Evolutionary conservation across 768 basidiomycete species (phyloP), one percentile per base, ranked within the genome.

Genomic region (Scleroderma bovista): DNA sequence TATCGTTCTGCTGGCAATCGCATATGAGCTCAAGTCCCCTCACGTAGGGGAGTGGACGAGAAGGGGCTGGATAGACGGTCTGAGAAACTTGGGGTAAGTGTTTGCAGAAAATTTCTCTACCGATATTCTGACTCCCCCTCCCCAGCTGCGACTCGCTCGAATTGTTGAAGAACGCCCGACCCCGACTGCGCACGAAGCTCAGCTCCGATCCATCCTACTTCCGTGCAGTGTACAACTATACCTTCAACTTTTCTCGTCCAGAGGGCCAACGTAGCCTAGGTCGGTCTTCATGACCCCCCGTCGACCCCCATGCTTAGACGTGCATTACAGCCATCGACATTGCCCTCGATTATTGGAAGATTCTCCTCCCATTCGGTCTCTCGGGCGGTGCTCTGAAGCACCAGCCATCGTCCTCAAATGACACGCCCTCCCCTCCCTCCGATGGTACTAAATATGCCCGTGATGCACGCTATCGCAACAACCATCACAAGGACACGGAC

Each of bases 261-360:
- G 80, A 84, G 47, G 89, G 89, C 1, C 88, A 91, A 63, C 78
- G 92, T 53, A 90, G 86, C 67, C 72, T 94, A 40, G 80, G 88
- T 84, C 55, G 37, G 83, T 69, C 12, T 39, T 8, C n/a, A n/a
- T n/a, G n/a, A n/a, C n/a, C 46, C 24, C 36, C 13, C 46, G n/a
- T 40, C 31, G 41, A 2, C 24, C 15, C 26, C 16, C 36, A 15
- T n/a, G 6, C 15, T 10, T 41, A 15, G 23, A 47, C 49, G 52
- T 5, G 23, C 17, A 26, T 19, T 20, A 32, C 58, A 90, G 86
- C 66, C 13, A 68, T 81, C 50, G 90, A 92, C 0, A 79, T 75
- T 16, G 90, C 91, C 0, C 75, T 78, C 50, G 86, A 78, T 3
- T 86, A 90, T 61, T 93, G 91, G 91, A 65, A 60, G 17, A 70